Evolutionary conservation across 371 early-diverging fungal species (phyloP), one percentile per base, ranked within the genome.

Genomic region (Apophysomyces trapeziformis): DNA sequence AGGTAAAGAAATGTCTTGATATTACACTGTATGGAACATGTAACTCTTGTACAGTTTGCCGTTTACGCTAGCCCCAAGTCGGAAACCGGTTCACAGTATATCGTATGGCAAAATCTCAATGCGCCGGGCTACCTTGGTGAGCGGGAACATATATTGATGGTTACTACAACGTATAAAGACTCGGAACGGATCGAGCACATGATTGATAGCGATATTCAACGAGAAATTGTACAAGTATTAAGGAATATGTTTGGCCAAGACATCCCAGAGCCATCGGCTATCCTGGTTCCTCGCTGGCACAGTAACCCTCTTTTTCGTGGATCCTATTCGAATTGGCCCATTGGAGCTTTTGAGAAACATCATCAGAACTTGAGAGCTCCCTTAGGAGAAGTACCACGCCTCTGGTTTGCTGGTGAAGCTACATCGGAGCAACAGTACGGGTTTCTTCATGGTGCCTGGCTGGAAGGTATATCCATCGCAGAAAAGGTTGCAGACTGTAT

Each of bases 371-470:
- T 81, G 73, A 73, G 74, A 1, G 79, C 76, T 2, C 78, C 79
- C 7, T 57, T 81, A 21, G 16, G 18, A 11, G 36, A 41, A 13
- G 12, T 32, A 41, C 75, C 75, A 18, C 68, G 71, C 13, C 58
- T 83, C 12, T 80, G 77, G 78, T 83, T 79, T 59, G 71, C 80
- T 50, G 83, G 83, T 13, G 83, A 83, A 64, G 80, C 83, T 8
- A 75, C 66, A 59, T 80, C 80, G 0, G 44, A 67, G 13, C 71
- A 71, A 12, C 78, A 75, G 32, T 82, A 79, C 65, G 83, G 83
- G 0, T 83, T 69, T 50, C 65, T 80, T 2, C 83, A 83, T 50
- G 80, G 80, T 21, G 80, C 80, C 16, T 80, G 80, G 83, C 35
- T 77, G 4, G 79, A 80, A 43, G 83, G 83, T 4, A 13, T 66